A percentile compares a stretch with the other conserved stretches of the same genome.
phyloP scores from a whole-genome alignment of 129 eudicot genomes.

The carrot (Daucus carota) region DNA sequence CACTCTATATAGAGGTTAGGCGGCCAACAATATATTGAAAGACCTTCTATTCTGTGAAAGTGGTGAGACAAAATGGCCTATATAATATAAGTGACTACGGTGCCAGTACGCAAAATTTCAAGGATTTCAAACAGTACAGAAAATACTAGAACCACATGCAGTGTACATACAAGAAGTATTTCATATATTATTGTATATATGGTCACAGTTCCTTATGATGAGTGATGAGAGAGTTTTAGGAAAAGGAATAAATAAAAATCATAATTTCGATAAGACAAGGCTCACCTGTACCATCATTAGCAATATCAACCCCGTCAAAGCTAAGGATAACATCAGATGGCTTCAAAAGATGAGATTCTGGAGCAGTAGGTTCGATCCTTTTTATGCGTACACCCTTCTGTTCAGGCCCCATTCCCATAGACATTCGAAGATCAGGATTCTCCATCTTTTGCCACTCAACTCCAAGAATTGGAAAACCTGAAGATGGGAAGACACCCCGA shows the following conservation, averaged over 20 bases:
- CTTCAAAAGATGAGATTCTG: slow-evolving; percentile 42
- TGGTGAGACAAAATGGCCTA: background rate
- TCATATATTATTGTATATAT: background rate
- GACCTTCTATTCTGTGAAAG: background rate
- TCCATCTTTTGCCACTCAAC: slow-evolving; percentile 67
- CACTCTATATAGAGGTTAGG: background rate
- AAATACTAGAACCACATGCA: background rate
- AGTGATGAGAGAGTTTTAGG: background rate
- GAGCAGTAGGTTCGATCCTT: slow-evolving; percentile 61
- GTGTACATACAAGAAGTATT: background rate
- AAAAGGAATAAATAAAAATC: background rate
- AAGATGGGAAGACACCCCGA: background rate
- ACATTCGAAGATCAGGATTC: slow-evolving; percentile 49
- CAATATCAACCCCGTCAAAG: slow-evolving; percentile 51
- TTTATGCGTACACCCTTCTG: slow-evolving; percentile 56
- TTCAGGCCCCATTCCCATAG: slow-evolving; percentile 49
- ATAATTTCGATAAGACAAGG: background rate
- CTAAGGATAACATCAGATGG: slow-evolving; percentile 53
- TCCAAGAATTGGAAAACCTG: slow-evolving; percentile 59
- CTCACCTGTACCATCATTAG: slow-evolving; percentile 67
- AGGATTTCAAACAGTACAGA: background rate
- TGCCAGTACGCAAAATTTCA: background rate
- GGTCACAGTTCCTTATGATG: background rate
- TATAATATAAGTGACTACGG: background rate
- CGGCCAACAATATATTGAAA: background rate